phyloP scores from a whole-genome alignment of 176 grass and related monocot genomes.

The Zoysia pacifica region DNA sequence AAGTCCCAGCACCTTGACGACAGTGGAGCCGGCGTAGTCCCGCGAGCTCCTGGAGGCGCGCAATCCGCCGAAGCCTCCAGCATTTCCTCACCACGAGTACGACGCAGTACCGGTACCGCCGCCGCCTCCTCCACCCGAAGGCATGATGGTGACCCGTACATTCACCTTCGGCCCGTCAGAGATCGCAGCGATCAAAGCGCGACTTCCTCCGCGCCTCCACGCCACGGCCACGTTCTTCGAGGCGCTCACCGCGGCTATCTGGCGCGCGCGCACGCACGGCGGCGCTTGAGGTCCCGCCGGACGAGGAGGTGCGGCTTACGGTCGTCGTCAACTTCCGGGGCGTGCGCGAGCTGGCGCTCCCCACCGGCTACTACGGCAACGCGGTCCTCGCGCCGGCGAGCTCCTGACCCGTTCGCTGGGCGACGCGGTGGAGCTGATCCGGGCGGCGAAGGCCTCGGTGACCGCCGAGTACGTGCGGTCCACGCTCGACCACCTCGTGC shows the following conservation, averaged over 20 bases:
- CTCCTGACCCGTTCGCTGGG: not conserved
- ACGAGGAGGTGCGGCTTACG: not conserved
- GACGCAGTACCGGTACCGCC: not conserved
- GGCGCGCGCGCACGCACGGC: slow-evolving; percentile 37
- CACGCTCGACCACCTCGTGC: slow-evolving; percentile 24
- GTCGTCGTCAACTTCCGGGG: slow-evolving; percentile 22
- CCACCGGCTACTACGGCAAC: slow-evolving; percentile 55
- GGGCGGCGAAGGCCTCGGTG: slow-evolving; percentile 32
- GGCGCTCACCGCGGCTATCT: slow-evolving; percentile 32
- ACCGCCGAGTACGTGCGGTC: slow-evolving; percentile 49
- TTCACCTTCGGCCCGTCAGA: slow-evolving; percentile 22
- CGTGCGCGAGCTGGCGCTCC: not conserved
- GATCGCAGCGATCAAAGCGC: not conserved
- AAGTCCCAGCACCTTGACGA: not conserved
- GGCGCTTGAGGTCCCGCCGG: slow-evolving; percentile 1
- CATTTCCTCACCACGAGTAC: slow-evolving; percentile 48
- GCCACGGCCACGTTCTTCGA: slow-evolving; percentile 36
- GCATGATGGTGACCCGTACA: slow-evolving; percentile 17
- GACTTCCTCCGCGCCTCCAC: not conserved
- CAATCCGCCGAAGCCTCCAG: slow-evolving; percentile 13
- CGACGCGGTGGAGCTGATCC: slow-evolving; percentile 35
- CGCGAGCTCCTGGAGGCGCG: slow-evolving; percentile 50
- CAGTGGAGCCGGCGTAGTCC: slow-evolving; percentile 24
- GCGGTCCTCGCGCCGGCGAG: slow-evolving; percentile 24
- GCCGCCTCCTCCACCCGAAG: not conserved